A percentile compares a stretch with the other conserved stretches of the same genome.
Conservation (phyloP, 2,329 filamentous ascomycete species). For the Keithomyces neogunnii region DNA sequence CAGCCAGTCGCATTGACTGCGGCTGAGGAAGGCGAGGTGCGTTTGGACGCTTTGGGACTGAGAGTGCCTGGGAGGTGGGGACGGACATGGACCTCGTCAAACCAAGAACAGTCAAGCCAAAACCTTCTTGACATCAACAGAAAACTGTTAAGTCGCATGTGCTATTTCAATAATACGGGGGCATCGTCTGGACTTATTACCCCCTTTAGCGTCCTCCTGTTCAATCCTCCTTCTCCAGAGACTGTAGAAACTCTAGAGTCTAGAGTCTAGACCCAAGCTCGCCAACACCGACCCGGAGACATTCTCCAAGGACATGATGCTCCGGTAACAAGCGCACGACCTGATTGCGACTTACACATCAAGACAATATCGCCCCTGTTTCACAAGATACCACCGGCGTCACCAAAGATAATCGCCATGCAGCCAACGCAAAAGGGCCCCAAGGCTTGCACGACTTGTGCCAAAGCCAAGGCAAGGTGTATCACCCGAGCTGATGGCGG, state of each 20-base stretch:
- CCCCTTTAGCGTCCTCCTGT: constrained; percentile 2
- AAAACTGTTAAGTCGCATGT: not conserved
- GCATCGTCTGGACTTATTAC: not conserved
- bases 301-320: not conserved
- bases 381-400: not conserved
- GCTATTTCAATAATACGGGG: constrained; percentile 1
- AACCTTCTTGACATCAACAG: not conserved
- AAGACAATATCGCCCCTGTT: not conserved
- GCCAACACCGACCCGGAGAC: not conserved
- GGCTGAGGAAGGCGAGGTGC: not conserved
- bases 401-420: constrained; percentile 9
- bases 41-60: too few species aligned
- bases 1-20: constrained; percentile 4
- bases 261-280: too few species aligned
- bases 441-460: constrained; percentile 41
- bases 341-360: not conserved
- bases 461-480: constrained; percentile 43
- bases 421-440: constrained; percentile 32
- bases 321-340: not conserved
- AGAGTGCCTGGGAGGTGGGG: too few species aligned
- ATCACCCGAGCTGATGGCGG: constrained; percentile 30
- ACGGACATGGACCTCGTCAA: too few species aligned
- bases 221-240: not conserved
- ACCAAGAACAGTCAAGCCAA: not conserved
- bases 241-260: not conserved